Conservation (phyloP, 1,284 basidiomycete species). For the Ganoderma lucidum region DNA sequence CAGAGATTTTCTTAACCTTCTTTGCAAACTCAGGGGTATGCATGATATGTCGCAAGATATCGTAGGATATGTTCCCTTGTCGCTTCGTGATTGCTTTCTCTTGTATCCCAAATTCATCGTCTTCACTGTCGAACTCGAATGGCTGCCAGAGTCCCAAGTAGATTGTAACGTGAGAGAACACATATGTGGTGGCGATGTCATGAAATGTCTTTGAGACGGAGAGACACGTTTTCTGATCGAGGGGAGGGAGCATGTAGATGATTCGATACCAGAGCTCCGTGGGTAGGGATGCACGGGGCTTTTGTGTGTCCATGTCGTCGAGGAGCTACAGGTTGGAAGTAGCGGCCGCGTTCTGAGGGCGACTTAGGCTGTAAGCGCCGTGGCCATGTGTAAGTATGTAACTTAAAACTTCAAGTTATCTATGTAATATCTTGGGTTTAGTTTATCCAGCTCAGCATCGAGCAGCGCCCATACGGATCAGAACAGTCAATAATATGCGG, state of each 20-base stretch:
- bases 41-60: constrained; percentile 5
- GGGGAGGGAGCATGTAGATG: neutral
- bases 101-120: neutral
- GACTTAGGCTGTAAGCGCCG: too few relatives aligned
- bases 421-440: too few relatives aligned
- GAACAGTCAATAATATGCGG: too few relatives aligned
- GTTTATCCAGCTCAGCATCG: too few relatives aligned
- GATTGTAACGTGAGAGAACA: constrained; percentile 3
- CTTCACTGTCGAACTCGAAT: neutral
- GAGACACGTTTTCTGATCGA: constrained; percentile 6
- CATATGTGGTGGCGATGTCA: constrained; percentile 1
- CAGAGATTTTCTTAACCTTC: neutral
- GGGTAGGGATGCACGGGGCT: neutral
- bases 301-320: neutral
- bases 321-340: neutral
- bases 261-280: neutral
- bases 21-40: constrained; percentile 5
- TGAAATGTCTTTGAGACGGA: constrained; percentile 8
- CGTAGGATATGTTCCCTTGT: constrained; percentile 1
- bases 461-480: too few relatives aligned
- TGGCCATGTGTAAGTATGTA: too few relatives aligned
- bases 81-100: neutral
- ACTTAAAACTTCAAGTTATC: too few relatives aligned
- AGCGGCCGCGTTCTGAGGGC: too few relatives aligned
- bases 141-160: neutral